A percentile compares a stretch with the other conserved stretches of the same genome.
These are phyloP conservation scores for Toxoplasma gondii DNA, from an alignment of 169 alveolate genomes.

Conservation along the genomic window DNA sequence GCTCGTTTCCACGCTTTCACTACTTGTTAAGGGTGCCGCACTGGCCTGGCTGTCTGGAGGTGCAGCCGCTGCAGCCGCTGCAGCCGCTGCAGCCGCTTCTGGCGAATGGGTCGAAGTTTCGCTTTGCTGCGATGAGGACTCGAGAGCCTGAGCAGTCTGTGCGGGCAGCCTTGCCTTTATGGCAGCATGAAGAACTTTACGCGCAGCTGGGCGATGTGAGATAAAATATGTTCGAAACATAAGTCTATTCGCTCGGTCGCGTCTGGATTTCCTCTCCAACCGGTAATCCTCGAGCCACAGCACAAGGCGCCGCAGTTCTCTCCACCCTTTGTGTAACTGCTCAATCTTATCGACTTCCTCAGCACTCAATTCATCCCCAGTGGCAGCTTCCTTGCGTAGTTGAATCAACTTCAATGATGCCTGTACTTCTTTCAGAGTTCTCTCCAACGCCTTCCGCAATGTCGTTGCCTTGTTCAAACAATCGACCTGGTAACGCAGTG, in stretches of 20 bases:
- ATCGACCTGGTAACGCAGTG: background rate
- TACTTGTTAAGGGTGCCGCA: background rate
- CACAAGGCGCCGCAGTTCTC: background rate
- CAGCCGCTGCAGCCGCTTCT: too few species aligned
- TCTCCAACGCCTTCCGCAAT: background rate
- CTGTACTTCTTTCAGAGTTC: background rate
- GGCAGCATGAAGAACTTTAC: background rate
- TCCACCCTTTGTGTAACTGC: background rate
- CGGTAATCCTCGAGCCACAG: background rate
- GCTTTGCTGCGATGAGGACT: background rate
- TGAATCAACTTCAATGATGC: background rate
- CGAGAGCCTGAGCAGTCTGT: too few species aligned
- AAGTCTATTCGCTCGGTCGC: background rate
- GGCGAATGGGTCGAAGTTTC: too few species aligned
- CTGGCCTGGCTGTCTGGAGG: background rate
- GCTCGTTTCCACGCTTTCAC: too few species aligned
- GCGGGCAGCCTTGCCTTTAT: too few species aligned
- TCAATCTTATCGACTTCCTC: background rate
- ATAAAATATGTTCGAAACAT: background rate
- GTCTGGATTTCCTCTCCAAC: background rate
- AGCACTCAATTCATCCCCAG: background rate
- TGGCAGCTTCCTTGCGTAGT: background rate
- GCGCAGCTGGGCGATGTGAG: background rate
- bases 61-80: background rate
- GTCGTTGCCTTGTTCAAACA: background rate